A percentile compares a stretch with the other conserved stretches of the same genome.
Conservation (phyloP, 164 flowering plant species). For the grape (Vitis vinifera) region DNA sequence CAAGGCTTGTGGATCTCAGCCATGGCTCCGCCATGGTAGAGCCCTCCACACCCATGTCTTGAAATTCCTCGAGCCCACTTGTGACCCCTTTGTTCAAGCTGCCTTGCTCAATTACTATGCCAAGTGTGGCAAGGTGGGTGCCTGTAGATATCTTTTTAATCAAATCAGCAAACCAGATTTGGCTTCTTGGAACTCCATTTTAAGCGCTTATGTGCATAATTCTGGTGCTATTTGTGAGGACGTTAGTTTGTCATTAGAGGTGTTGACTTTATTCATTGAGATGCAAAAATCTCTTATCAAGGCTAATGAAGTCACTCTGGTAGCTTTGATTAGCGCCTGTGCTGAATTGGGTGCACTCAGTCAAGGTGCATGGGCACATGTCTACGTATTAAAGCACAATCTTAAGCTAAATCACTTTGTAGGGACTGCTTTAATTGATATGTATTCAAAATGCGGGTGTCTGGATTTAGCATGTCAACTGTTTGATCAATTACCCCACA, state of each 20-base stretch:
- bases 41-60: slow-evolving; percentile 57
- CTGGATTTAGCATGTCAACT: slow-evolving; percentile 37
- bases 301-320: slow-evolving; percentile 60
- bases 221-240: slow-evolving; percentile 6
- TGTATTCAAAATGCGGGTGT: slow-evolving; percentile 60
- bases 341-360: slow-evolving; percentile 51
- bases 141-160: slow-evolving; percentile 47
- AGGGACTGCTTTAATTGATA: slow-evolving; percentile 44
- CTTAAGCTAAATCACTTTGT: slow-evolving; percentile 45
- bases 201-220: slow-evolving; percentile 42
- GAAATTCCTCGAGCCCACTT: slow-evolving; percentile 43
- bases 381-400: slow-evolving; percentile 35
- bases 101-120: slow-evolving; percentile 49
- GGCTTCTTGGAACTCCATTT: slow-evolving; percentile 55
- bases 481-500: slow-evolving; percentile 46
- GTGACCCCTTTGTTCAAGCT: slow-evolving; percentile 52
- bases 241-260: slow-evolving; percentile 37
- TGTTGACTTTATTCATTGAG: slow-evolving; percentile 40
- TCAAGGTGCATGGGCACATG: slow-evolving; percentile 68
- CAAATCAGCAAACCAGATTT: slow-evolving; percentile 51
- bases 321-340: slow-evolving; percentile 58
- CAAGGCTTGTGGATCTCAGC: slow-evolving; percentile 47
- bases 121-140: slow-evolving; percentile 37
- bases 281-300: slow-evolving; percentile 36
- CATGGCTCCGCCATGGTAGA: slow-evolving; percentile 40